Evolutionary conservation across 2,329 filamentous ascomycete species (phyloP).

Genomic region (Zelopaecilomyces penicillatus): DNA sequence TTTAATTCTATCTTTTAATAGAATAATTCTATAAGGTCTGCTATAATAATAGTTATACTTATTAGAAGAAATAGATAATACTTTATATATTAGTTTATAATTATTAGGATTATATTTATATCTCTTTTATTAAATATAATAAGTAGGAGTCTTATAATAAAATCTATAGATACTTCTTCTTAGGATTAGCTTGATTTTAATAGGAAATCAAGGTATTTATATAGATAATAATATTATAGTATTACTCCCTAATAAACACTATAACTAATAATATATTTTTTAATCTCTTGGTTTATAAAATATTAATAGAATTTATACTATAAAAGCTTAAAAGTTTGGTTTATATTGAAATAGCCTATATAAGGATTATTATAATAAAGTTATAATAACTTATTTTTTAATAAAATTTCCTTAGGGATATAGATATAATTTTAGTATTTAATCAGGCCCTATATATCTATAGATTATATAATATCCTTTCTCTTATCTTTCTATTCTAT

Average conservation of each 20-base stretch:
- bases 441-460: not conserved
- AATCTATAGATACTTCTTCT: not conserved
- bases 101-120: not conserved
- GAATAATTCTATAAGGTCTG: not conserved
- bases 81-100: not conserved
- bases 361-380: constrained; percentile 5
- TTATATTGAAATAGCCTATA: constrained; percentile 2
- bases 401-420: not conserved
- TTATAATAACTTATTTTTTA: not conserved
- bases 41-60: not conserved
- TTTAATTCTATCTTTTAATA: not conserved
- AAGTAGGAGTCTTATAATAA: not conserved
- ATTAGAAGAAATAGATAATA: not conserved
- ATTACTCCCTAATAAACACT: not conserved
- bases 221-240: not conserved
- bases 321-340: not conserved
- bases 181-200: not conserved
- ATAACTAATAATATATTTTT: not conserved
- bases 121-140: not conserved
- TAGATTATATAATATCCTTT: not conserved
- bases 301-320: not conserved
- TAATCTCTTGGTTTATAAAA: not conserved
- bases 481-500: not conserved
- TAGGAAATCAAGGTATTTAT: not conserved
- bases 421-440: not conserved